Percentiles rank a stretch among this genome's conserved stretches.
Evolutionary conservation across 305 asterid species (phyloP).

Genomic region (Ilex paraguariensis): DNA sequence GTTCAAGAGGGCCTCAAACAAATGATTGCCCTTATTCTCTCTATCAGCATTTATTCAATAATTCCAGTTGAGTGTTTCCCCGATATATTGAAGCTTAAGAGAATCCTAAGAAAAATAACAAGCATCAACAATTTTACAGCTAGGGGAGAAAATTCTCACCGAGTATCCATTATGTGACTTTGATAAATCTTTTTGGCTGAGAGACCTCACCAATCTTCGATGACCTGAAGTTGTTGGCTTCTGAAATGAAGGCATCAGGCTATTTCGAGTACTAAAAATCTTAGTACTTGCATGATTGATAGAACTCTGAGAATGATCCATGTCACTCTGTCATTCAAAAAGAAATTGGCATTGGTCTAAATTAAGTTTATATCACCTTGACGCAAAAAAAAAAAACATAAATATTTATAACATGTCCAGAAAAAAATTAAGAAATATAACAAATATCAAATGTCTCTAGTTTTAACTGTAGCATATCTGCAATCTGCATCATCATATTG

Average conservation of each 20-base stretch:
- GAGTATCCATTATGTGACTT: conserved; percentile 74
- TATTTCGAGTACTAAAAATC: conserved; percentile 30
- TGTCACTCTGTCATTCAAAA: conserved; percentile 54
- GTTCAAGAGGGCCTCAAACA: not conserved
- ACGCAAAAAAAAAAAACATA: too few species aligned
- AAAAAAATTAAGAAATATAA: too few species aligned
- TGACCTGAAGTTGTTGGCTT: conserved; percentile 38
- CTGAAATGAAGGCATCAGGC: conserved; percentile 24
- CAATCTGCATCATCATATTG: too few species aligned
- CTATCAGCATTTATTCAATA: not conserved
- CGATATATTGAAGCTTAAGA: not conserved
- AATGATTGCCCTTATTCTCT: not conserved
- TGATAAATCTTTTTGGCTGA: conserved; percentile 52
- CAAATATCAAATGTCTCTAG: too few species aligned
- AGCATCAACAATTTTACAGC: not conserved
- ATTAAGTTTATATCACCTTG: too few species aligned
- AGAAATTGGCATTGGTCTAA: too few species aligned
- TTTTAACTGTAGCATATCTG: too few species aligned
- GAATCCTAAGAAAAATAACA: not conserved
- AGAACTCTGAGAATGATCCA: conserved; percentile 48
- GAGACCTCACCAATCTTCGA: conserved; percentile 51
- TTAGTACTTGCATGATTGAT: conserved; percentile 30
- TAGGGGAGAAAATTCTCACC: conserved; percentile 37
- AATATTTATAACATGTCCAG: too few species aligned
- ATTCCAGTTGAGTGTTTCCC: not conserved